phyloP scores from a whole-genome alignment of 805 yeast species.

The Schwanniomyces polymorphus region DNA sequence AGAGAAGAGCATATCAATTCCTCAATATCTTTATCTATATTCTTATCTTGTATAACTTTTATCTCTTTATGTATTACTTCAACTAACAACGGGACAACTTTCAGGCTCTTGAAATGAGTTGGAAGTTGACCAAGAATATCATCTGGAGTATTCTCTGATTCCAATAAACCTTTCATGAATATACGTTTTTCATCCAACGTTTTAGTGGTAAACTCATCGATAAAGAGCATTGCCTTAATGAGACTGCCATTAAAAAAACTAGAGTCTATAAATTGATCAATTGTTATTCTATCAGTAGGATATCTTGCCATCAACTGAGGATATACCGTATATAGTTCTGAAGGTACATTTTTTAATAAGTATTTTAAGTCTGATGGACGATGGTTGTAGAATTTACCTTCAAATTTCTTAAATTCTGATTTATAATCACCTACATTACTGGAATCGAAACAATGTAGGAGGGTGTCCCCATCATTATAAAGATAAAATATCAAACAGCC shows the following conservation, averaged over 20 bases:
- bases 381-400: constrained; percentile 42
- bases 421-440: constrained; percentile 63
- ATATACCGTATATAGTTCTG: constrained; percentile 47
- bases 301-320: constrained; percentile 56
- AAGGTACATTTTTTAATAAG: constrained; percentile 60
- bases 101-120: constrained; percentile 54
- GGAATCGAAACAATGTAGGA: constrained; percentile 40
- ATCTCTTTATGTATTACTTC: constrained; percentile 48
- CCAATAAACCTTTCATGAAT: constrained; percentile 67
- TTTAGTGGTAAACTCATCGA: constrained; percentile 83
- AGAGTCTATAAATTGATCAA: constrained; percentile 70
- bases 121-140: constrained; percentile 34
- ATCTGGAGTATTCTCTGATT: constrained; percentile 12
- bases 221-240: constrained; percentile 72
- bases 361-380: constrained; percentile 34
- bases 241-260: constrained; percentile 80
- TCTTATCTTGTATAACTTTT: constrained; percentile 15
- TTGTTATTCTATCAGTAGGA: constrained; percentile 55
- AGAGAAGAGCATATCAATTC: constrained; percentile 47
- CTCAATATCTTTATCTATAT: constrained; percentile 29
- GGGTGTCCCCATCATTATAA: constrained; percentile 55
- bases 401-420: constrained; percentile 50
- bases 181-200: constrained; percentile 62
- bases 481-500: constrained; percentile 75
- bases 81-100: constrained; percentile 69